These are phyloP conservation scores for Cryphonectria radicalis DNA, from an alignment of 2,329 filamentous ascomycete genomes.

Conservation along the genomic window DNA sequence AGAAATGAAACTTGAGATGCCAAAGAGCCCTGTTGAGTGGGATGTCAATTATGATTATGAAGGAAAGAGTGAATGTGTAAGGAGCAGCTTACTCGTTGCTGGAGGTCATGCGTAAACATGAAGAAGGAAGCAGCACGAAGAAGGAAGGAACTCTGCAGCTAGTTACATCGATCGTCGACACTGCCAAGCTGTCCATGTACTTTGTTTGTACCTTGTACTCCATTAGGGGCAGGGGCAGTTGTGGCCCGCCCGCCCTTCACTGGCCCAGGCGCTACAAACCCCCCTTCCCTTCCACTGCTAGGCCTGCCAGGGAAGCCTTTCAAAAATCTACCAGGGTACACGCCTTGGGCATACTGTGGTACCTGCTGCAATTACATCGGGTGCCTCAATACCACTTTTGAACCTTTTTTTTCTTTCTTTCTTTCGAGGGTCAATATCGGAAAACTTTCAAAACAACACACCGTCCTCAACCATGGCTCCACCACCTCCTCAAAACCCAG, in stretches of 20 bases:
- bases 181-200: constrained; percentile 2
- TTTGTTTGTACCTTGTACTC: background rate
- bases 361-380: background rate
- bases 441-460: background rate
- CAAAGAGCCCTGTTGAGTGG: too few species aligned
- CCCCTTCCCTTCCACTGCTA: background rate
- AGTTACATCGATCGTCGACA: constrained; percentile 1
- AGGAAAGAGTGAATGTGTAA: too few species aligned
- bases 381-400: background rate
- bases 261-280: background rate
- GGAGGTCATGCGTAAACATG: too few species aligned
- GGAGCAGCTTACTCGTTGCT: too few species aligned
- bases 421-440: background rate
- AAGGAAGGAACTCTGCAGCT: too few species aligned
- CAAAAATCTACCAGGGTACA: background rate
- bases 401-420: background rate
- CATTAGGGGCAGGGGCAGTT: background rate
- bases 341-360: background rate
- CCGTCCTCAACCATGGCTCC: constrained; percentile 30
- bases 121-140: too few species aligned
- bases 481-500: constrained; percentile 23
- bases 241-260: background rate
- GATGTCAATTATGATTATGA: too few species aligned
- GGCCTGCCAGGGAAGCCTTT: background rate
- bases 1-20: too few species aligned